Conservation (phyloP, 495 filamentous ascomycete species). For the Sordaria brevicollis region DNA sequence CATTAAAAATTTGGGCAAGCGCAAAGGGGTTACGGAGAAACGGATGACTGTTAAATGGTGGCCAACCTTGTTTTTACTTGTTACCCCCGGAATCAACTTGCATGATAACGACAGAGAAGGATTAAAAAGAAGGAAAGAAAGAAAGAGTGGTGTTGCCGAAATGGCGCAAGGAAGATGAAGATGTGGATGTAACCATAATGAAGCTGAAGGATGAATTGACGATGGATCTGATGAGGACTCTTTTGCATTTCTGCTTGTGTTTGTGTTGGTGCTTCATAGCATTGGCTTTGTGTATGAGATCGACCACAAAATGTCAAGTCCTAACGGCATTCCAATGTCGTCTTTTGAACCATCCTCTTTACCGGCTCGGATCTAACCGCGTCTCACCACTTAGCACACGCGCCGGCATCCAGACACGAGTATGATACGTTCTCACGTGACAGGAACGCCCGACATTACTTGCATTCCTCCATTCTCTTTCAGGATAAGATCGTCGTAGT, state of each 20-base stretch:
- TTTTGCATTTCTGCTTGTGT: background rate
- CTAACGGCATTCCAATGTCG: background rate
- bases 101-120: background rate
- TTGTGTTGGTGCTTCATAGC: background rate
- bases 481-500: background rate
- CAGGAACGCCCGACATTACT: background rate
- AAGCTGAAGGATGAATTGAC: background rate
- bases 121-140: background rate
- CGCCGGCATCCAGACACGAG: constrained; percentile 5
- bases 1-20: constrained; percentile 4
- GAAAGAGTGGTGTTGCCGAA: background rate
- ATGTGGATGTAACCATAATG: background rate
- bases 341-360: background rate
- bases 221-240: background rate
- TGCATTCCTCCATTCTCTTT: background rate
- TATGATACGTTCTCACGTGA: constrained; percentile 15
- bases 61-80: background rate
- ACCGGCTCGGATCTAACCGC: background rate
- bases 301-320: background rate
- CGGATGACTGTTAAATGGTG: background rate
- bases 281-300: background rate
- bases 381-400: background rate
- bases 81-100: background rate
- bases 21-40: background rate
- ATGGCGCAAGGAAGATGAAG: background rate